A percentile compares a stretch with the other conserved stretches of the same genome.
phyloP scores from a whole-genome alignment of 75 land plant species.

The Cupressus sempervirens region DNA sequence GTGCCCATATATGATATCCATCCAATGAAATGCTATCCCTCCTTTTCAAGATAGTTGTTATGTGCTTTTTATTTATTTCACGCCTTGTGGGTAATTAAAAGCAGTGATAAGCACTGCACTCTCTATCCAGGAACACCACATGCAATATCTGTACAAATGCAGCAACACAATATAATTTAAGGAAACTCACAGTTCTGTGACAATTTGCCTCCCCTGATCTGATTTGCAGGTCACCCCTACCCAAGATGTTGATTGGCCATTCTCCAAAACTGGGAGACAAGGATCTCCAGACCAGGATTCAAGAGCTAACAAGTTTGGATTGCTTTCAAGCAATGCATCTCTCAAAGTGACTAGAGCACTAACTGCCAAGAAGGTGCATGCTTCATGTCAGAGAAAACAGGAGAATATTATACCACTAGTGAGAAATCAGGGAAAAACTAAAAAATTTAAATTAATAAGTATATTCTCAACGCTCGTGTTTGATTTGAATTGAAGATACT shows the following conservation, averaged over 20 bases:
- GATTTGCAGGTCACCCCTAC: background rate
- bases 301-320: background rate
- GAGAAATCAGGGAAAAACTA: background rate
- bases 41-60: background rate
- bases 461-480: background rate
- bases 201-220: background rate
- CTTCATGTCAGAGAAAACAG: background rate
- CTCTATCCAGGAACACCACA: background rate
- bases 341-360: background rate
- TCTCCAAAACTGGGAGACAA: background rate
- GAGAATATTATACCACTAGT: background rate
- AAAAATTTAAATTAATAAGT: background rate
- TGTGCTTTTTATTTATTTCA: background rate
- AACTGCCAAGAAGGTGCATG: background rate
- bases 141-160: background rate
- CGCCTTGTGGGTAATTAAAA: background rate
- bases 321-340: background rate
- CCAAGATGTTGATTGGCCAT: background rate
- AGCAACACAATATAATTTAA: background rate
- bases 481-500: background rate
- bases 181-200: constrained; percentile 4
- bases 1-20: background rate
- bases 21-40: constrained; percentile 2
- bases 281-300: constrained; percentile 5
- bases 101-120: background rate